Conservation (phyloP, 345 rosid species). For the Passiflora organensis region DNA sequence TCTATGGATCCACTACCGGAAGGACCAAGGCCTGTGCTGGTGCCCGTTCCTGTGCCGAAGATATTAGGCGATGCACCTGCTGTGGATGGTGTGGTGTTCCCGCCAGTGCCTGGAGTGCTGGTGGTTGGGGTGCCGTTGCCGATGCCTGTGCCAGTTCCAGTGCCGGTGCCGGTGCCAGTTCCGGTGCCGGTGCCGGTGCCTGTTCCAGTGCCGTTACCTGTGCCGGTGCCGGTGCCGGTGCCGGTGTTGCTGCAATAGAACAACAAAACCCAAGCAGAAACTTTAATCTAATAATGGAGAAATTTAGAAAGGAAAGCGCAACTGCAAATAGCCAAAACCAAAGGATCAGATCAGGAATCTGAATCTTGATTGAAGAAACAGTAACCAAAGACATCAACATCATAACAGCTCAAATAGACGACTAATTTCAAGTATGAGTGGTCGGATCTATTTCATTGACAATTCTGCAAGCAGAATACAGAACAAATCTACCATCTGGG, state of each 20-base stretch:
- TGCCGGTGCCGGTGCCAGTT: slow-evolving; percentile 12
- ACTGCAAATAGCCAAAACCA: too few species aligned
- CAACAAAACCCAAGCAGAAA: too few species aligned
- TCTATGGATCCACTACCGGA: slow-evolving; percentile 19
- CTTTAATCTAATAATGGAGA: too few species aligned
- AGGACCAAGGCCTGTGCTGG: slow-evolving; percentile 27
- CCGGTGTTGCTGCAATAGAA: background rate
- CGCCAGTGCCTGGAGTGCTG: too few species aligned
- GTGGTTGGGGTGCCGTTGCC: slow-evolving; percentile 9
- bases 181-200: slow-evolving; percentile 16
- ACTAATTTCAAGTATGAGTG: background rate
- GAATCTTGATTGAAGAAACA: slow-evolving; percentile 7
- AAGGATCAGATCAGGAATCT: too few species aligned
- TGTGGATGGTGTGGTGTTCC: too few species aligned
- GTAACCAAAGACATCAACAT: slow-evolving; percentile 24
- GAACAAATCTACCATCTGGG: slow-evolving; percentile 4
- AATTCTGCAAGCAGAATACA: slow-evolving; percentile 16
- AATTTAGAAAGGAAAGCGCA: too few species aligned
- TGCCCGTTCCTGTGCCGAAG: slow-evolving; percentile 11
- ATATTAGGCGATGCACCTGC: too few species aligned
- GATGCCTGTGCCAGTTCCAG: slow-evolving; percentile 15
- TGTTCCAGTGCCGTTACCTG: slow-evolving; percentile 5
- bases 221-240: slow-evolving; percentile 12
- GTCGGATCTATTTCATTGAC: slow-evolving; percentile 22
- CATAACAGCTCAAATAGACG: slow-evolving; percentile 26